phyloP scores from a whole-genome alignment of 163 green algal genomes.

The Coccomyxa subellipsoidea region DNA sequence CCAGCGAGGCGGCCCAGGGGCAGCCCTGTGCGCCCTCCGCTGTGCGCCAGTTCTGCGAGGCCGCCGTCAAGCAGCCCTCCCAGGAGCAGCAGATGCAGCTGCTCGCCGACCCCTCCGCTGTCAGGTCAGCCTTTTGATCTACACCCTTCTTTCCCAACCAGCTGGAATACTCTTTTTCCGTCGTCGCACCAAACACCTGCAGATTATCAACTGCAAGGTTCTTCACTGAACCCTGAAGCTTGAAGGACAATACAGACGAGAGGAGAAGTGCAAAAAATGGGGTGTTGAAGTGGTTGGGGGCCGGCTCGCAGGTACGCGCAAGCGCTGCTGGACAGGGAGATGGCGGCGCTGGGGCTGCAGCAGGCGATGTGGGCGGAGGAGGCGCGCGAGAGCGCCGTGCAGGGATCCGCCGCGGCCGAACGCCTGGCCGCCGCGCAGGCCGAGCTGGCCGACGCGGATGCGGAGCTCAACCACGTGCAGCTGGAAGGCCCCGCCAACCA shows the following conservation, averaged over 20 bases:
- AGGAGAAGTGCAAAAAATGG: too few species aligned
- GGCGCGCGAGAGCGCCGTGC: slow-evolving; percentile 9
- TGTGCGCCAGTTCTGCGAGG: background rate
- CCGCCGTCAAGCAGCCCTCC: slow-evolving; percentile 15
- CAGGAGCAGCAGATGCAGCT: slow-evolving; percentile 28
- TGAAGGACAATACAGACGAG: too few species aligned
- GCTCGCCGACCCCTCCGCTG: slow-evolving; percentile 31
- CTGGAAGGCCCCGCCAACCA: slow-evolving; percentile 68
- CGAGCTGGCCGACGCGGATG: slow-evolving; percentile 24
- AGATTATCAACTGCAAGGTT: background rate
- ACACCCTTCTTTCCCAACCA: background rate
- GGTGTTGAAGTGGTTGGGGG: background rate
- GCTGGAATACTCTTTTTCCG: background rate
- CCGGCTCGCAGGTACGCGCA: slow-evolving; percentile 1
- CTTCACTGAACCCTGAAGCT: too few species aligned
- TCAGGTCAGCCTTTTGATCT: slow-evolving; percentile 19
- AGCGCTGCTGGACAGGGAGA: slow-evolving; percentile 8
- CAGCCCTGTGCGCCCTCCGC: background rate
- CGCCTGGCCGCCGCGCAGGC: slow-evolving; percentile 12
- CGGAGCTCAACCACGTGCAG: slow-evolving; percentile 25
- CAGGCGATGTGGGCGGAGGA: slow-evolving; percentile 35
- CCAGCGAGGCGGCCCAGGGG: background rate
- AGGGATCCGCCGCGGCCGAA: slow-evolving; percentile 21
- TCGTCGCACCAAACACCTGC: background rate
- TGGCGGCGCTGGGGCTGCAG: slow-evolving; percentile 23